A percentile compares a stretch with the other conserved stretches of the same genome.
phyloP scores from a whole-genome alignment of 805 yeast species.

The Pichia exigua region DNA sequence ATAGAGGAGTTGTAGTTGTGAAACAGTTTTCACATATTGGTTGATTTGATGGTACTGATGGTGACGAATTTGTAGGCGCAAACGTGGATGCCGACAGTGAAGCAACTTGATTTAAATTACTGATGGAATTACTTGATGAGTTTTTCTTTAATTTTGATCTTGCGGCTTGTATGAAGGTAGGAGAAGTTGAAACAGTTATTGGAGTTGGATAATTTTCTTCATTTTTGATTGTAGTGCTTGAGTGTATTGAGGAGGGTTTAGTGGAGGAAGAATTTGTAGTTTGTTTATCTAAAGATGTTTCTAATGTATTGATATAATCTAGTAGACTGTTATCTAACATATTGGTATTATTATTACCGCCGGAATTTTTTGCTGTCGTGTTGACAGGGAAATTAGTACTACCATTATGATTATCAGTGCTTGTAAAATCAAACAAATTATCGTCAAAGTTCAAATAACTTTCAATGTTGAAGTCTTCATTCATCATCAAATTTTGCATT shows the following conservation, averaged over 20 bases:
- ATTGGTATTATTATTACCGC: background rate
- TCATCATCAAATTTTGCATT: slow-evolving; percentile 4
- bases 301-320: slow-evolving; percentile 28
- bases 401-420: background rate
- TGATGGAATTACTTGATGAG: slow-evolving; percentile 6
- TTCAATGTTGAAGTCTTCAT: slow-evolving; percentile 26
- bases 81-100: background rate
- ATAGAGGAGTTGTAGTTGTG: slow-evolving; percentile 86
- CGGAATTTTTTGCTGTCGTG: background rate
- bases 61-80: slow-evolving; percentile 1
- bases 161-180: slow-evolving; percentile 13
- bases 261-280: slow-evolving; percentile 1
- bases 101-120: background rate
- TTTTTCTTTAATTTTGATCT: slow-evolving; percentile 1
- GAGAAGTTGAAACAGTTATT: slow-evolving; percentile 9
- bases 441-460: slow-evolving; percentile 27
- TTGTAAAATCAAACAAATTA: slow-evolving; percentile 19
- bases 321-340: background rate
- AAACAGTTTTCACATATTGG: slow-evolving; percentile 75
- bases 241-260: background rate
- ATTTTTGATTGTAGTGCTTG: background rate
- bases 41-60: slow-evolving; percentile 13
- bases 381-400: background rate
- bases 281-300: slow-evolving; percentile 26
- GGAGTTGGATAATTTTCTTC: slow-evolving; percentile 12